These are phyloP conservation scores for Xylaria palmicola DNA, from an alignment of 495 filamentous ascomycete species.

Conservation along the genomic window DNA sequence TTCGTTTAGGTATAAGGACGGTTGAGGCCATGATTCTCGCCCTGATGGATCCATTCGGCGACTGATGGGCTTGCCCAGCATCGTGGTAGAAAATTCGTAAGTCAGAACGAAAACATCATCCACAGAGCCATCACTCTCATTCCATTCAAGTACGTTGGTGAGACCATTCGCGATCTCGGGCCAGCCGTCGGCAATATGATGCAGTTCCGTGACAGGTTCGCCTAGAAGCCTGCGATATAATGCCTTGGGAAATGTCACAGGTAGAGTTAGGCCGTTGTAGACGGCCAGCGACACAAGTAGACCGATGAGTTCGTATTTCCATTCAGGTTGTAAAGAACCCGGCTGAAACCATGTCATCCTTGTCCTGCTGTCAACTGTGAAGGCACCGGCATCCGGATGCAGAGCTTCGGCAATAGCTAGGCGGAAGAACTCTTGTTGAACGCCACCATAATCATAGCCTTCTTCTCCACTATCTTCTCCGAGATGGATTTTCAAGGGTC, in stretches of 20 bases:
- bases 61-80: constrained; percentile 56
- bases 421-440: constrained; percentile 94
- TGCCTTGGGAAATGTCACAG: constrained; percentile 79
- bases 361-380: constrained; percentile 70
- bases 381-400: constrained; percentile 69
- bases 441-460: constrained; percentile 88
- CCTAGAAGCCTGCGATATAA: constrained; percentile 81
- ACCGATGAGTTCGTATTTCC: constrained; percentile 89
- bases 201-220: constrained; percentile 59
- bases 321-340: constrained; percentile 71
- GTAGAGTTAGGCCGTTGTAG: constrained; percentile 89
- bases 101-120: constrained; percentile 76
- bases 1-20: constrained; percentile 18
- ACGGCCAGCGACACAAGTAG: constrained; percentile 86
- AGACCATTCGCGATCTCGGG: constrained; percentile 72
- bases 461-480: constrained; percentile 80
- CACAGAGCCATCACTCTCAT: constrained; percentile 69
- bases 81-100: constrained; percentile 80
- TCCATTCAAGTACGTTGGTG: constrained; percentile 68
- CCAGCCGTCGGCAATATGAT: constrained; percentile 87
- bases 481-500: constrained; percentile 84
- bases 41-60: constrained; percentile 44
- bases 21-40: constrained; percentile 43
- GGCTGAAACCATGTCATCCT: constrained; percentile 87
- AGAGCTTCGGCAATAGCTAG: constrained; percentile 75